Base-by-base conservation (phyloP, 495 filamentous ascomycete species). In the Astrocystis sublimbata region DNA sequence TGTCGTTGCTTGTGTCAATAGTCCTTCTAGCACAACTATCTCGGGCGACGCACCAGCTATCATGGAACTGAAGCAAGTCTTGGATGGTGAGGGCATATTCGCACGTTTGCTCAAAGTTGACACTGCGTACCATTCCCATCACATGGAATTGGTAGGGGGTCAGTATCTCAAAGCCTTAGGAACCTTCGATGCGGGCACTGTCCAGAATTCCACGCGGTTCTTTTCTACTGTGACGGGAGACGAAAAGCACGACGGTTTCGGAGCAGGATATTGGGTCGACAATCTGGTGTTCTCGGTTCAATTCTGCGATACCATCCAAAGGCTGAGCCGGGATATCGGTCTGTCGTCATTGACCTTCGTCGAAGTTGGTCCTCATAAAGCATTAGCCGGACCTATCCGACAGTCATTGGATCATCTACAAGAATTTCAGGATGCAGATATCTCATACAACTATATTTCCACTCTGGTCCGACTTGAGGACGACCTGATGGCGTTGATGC, bases 1-100 rank as follows among this genome's bases (percentile, higher is more conserved):
- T 24, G 62, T 71, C 12, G 68, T 83, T 19, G 82, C 79, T 3
- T 84, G 82, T 55, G 65, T 78, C 53, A 84, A 84, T 61, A 80
- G 77, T 54, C 80, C 78, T 3, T 65, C 55, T 1, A 82, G 73
- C 17, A 61, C 72, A 17, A 83, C 82, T n/a, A 49, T 83, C 2
- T 79, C 79, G 0, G 81, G 81, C 1, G 73, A 78, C 53, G 64
- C 63, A 6, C 63, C 67, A 2, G 75, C 69, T 7, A 75, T 86
- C 13, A 69, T 75, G 6, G 54, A 57, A 1, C 42, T 76, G n/a
- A 30, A 30, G 28, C 4, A 7, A 3, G 19, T 26, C 13, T 21
- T 50, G 13, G 23, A 30, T 4, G 10, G 1, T 1, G 17, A 26
- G 2, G 7, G 23, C 21, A 50, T 30, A 21, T 19, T 50, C 2